phyloP scores from a whole-genome alignment of 371 early-diverging fungal species.

The Circinella minor region DNA sequence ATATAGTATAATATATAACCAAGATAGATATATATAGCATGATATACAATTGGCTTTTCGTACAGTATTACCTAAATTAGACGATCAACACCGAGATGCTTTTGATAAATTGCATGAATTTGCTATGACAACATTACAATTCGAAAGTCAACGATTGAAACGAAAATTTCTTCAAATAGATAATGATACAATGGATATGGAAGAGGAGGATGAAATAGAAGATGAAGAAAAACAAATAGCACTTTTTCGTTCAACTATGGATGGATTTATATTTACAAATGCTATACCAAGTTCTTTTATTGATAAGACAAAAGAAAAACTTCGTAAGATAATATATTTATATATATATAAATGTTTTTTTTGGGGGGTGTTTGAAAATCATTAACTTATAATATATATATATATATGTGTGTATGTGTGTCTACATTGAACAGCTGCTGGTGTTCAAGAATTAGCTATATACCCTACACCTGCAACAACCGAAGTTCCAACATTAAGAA shows the following conservation, averaged over 20 bases:
- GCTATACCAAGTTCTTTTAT: slow-evolving; percentile 14
- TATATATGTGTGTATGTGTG: neutral
- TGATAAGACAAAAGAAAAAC: neutral
- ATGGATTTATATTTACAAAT: slow-evolving; percentile 51
- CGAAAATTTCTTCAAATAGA: neutral
- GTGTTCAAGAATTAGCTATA: slow-evolving; percentile 39
- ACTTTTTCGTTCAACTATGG: slow-evolving; percentile 45
- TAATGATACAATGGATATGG: neutral
- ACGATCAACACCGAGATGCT: slow-evolving; percentile 3
- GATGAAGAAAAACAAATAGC: slow-evolving; percentile 17
- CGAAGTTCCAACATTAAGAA: slow-evolving; percentile 32
- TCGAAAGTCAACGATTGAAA: slow-evolving; percentile 18
- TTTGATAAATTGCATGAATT: slow-evolving; percentile 13
- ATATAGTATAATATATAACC: neutral
- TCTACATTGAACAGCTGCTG: slow-evolving; percentile 20
- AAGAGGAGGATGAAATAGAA: neutral
- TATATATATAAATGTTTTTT: neutral
- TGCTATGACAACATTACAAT: slow-evolving; percentile 15
- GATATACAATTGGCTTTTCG: slow-evolving; percentile 17
- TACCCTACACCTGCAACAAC: slow-evolving; percentile 33
- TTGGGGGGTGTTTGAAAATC: neutral
- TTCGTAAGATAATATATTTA: slow-evolving; percentile 29
- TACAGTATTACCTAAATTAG: slow-evolving; percentile 12
- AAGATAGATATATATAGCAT: slow-evolving; percentile 4
- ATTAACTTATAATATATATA: neutral